Evolutionary conservation across 345 rosid genomes (phyloP), one percentile per base, ranked within the genome.

Genomic region (Geranium brycei): DNA sequence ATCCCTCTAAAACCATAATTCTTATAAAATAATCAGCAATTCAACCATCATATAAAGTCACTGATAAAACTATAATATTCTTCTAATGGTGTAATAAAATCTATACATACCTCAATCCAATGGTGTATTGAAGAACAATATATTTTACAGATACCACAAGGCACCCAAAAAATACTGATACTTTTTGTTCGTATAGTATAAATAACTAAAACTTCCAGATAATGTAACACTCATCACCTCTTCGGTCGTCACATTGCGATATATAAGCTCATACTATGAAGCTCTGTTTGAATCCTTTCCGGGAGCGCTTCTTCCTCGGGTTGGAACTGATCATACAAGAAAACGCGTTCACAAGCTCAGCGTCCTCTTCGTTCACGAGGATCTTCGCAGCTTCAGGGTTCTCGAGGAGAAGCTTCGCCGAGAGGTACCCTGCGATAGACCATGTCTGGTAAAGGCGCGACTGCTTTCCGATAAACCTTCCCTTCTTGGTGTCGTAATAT

Each of bases 391-490:
- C 87, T 66, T 64, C 68, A 19, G 95, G 96, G 70, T 91, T 69
- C 12, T 80, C 82, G 38, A 91, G 79, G 13, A 91, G 91, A 40
- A 82, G 91, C 77, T 85, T 91, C 16, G 98, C 82, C 57, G 84
- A 90, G 7, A 89, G 98, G 76, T 85, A 89, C 15, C 98, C 96
- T 0, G 98, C 91, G 28, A 89, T 91, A 1, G 98, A 85, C 98
- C 98, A 91, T 0, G 96, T 87, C 69, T 91, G 95, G 73, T 70
- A 87, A 31, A 91, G 75, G 19, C 82, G 85, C 14, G 92, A 78
- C 66, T 91, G 98, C 74, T 91, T 91, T n/a, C 98, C 95, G 8
- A 89, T 89, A 64, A 91, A 89, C 73, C 92, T 85, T 63, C 76
- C 92, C 64, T 73, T 64, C 71, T 80, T 85, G 1, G 91, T 85